These are phyloP conservation scores for Lyophyllum semitale DNA, from an alignment of 768 basidiomycete species.

Conservation along the genomic window DNA sequence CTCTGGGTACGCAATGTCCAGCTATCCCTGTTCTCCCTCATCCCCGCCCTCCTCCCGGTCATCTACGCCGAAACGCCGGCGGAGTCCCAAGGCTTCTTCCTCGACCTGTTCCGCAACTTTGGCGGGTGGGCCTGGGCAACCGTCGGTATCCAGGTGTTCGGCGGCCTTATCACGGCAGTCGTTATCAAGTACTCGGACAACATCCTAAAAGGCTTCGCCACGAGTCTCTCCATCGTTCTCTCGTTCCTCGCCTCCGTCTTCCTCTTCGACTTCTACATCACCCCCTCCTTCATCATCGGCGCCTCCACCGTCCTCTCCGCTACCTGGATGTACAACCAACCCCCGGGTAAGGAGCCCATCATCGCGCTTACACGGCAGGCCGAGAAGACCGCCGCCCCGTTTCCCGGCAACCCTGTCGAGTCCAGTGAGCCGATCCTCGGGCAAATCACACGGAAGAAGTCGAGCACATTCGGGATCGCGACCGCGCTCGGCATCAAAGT, in stretches of 20 bases:
- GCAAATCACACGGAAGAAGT: constrained; percentile 50
- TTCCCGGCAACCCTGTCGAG: constrained; percentile 37
- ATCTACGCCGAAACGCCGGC: constrained; percentile 49
- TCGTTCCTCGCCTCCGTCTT: constrained; percentile 93
- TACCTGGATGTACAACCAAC: constrained; percentile 96
- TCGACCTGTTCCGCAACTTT: constrained; percentile 80
- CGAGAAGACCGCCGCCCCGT: constrained; percentile 27
- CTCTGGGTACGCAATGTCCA: constrained; percentile 92
- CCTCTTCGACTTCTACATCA: constrained; percentile 89
- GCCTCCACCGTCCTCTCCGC: constrained; percentile 82
- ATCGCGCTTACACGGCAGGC: constrained; percentile 25
- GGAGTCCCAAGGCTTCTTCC: constrained; percentile 50
- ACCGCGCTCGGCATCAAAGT: constrained; percentile 46
- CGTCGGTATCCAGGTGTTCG: constrained; percentile 86
- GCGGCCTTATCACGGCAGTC: constrained; percentile 90
- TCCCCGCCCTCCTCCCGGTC: constrained; percentile 86
- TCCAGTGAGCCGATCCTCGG: constrained; percentile 62
- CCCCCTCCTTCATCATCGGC: constrained; percentile 84
- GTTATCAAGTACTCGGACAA: constrained; percentile 99
- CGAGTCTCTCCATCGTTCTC: constrained; percentile 88
- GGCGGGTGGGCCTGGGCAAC: constrained; percentile 96
- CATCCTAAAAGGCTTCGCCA: constrained; percentile 96
- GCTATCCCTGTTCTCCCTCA: constrained; percentile 84
- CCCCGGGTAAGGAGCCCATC: constrained; percentile 36
- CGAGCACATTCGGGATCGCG: constrained; percentile 49